Base-by-base conservation (phyloP, 139 green algal species). In the Micromonas commoda region DNA sequence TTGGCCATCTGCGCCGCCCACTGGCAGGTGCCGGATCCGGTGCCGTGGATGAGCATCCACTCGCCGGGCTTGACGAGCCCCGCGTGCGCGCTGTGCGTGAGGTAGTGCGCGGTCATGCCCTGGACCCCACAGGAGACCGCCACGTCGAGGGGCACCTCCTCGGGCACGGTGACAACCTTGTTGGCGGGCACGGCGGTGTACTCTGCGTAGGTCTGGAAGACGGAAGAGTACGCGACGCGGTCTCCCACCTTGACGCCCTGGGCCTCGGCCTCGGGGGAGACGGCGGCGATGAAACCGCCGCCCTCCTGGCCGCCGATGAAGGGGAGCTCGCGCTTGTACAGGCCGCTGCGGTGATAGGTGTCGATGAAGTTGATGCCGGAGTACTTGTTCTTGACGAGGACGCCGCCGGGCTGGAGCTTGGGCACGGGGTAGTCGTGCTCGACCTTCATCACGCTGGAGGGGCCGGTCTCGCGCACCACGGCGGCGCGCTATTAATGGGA, bases 11-110 rank as follows among this genome's bases (percentile, higher is more conserved):
- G 76, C 35, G 64, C 64, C 33, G 76, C 76, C 76, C 76, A 81
- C 51, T 81, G 76, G 64, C 76, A 81, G 5, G 76, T 81, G 4
- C 76, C 76, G 28, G 26, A 37, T 24, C 76, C 76, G 24, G 68
- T 69, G 35, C 76, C 76, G 76, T 81, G 76, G 38, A 81, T 81
- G 26, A 81, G 64, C 76, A 81, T 81, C 76, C 76, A 81, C 64
- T 81, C 76, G 37, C 76, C 76, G 21, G 76, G 76, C 64, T 81
- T 75, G 23, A 75, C 35, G 26, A 81, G 66, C 21, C 45, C 37
- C 61, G 76, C 76, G 76, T 81, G 76, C 76, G 76, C 76, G 34
- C 24, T 57, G 39, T 75, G 64, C 34, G 76, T 81, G 24, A 81
- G 66, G 64, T 81, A 81, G 51, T 81, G 76, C 76, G 76, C 76